Evolutionary conservation across 2,329 filamentous ascomycete genomes (phyloP).

Genomic region (Calonectria ilicicola): DNA sequence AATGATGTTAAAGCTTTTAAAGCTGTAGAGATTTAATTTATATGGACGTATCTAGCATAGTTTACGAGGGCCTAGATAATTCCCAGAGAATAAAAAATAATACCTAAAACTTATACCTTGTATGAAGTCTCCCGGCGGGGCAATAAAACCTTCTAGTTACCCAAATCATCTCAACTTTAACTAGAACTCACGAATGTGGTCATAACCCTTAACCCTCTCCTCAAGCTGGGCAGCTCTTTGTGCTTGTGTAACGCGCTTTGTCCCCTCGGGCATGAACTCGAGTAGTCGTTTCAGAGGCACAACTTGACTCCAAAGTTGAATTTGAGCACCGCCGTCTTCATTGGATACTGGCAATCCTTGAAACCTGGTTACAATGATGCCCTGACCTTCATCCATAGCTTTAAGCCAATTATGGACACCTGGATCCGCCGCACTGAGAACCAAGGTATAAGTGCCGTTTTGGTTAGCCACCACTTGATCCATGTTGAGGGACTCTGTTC

Average conservation of each 20-base stretch:
- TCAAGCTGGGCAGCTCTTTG: background rate
- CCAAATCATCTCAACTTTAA: too few relatives aligned
- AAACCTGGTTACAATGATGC: background rate
- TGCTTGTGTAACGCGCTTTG: background rate
- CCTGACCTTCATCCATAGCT: background rate
- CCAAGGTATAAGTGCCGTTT: background rate
- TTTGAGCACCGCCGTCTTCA: background rate
- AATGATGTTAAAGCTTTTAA: too few relatives aligned
- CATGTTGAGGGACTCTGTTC: background rate
- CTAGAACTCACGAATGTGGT: background rate
- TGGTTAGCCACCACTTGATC: background rate
- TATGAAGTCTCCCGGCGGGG: too few relatives aligned
- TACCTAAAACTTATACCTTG: too few relatives aligned
- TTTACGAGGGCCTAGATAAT: too few relatives aligned
- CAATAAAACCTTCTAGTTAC: too few relatives aligned
- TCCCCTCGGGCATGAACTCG: background rate
- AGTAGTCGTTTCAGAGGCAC: background rate
- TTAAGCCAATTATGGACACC: background rate
- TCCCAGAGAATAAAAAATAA: too few relatives aligned
- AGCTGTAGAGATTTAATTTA: too few relatives aligned
- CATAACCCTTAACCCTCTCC: background rate
- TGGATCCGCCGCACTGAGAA: background rate
- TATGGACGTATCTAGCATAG: too few relatives aligned
- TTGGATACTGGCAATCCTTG: background rate
- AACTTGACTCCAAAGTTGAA: background rate